Conservation (phyloP, 176 grass and related monocot species). For the Ensete ventricosum region DNA sequence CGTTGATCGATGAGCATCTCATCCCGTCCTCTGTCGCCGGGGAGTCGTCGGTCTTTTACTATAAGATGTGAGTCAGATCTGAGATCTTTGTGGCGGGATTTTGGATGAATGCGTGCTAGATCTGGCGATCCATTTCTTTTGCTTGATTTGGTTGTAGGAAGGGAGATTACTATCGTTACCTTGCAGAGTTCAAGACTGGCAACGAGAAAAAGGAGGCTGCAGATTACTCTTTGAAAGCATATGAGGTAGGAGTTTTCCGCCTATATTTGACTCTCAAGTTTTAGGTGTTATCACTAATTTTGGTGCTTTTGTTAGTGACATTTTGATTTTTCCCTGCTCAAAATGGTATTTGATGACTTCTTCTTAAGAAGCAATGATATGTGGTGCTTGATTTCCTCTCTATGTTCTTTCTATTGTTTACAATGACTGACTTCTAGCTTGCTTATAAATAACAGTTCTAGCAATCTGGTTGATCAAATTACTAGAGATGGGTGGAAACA, state of each 20-base stretch:
- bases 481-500: too few relatives aligned
- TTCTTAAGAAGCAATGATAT: too few relatives aligned
- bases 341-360: not conserved
- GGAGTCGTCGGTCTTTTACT: constrained; percentile 8
- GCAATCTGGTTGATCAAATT: too few relatives aligned
- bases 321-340: not conserved
- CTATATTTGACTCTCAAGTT: not conserved
- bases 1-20: constrained; percentile 12
- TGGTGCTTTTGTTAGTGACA: not conserved
- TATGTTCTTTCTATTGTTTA: too few relatives aligned
- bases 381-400: too few relatives aligned
- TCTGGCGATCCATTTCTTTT: too few relatives aligned
- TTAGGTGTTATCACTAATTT: not conserved
- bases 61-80: constrained; percentile 15
- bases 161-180: constrained; percentile 3
- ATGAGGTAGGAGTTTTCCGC: not conserved
- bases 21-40: not conserved
- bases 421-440: too few relatives aligned
- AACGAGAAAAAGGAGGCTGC: constrained; percentile 2
- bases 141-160: not conserved
- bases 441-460: too few relatives aligned
- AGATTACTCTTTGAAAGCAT: not conserved
- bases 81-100: not conserved
- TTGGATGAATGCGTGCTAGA: not conserved
- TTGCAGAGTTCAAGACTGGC: constrained; percentile 1